Evolutionary conservation across 768 basidiomycete genomes (phyloP), one percentile per base, ranked within the genome.

Genomic region (Suillus lakei): DNA sequence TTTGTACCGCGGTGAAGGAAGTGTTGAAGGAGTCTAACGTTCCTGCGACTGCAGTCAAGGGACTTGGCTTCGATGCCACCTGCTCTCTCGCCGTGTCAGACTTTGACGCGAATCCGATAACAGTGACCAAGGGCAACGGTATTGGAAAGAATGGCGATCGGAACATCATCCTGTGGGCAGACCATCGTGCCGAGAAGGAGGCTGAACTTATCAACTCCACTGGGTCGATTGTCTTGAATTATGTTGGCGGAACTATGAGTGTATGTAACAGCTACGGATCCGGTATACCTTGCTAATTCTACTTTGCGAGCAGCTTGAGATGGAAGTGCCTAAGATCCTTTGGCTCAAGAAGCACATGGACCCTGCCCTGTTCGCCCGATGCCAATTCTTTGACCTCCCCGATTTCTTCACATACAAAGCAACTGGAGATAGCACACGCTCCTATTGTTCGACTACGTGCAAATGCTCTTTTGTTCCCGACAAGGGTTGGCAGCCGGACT

Each of bases 271-370:
- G 60, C 38, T 36, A 21, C 39, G 5, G 59, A 56, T 26, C 55
- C 39, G 21, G 46, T 53, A 15, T 46, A 60, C 60, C 56, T 26
- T 63, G 21, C 60, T 67, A 54, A 71, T 63, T 21, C 32, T 65
- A 56, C 51, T 18, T 38, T 53, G 50, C 46, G 55, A 46, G 34
- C 67, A 98, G 93, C 85, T 99, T 51, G 97, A 99, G 78, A 99
- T 99, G 98, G 97, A 98, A 78, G 88, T 98, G 50, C 97, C 97
- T 0, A 99, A 99, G 77, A 91, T 96, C 34, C 88, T 99, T 36
- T 99, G 98, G 98, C 85, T 99, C 44, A 98, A 97, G 77, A 90
- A 88, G 65, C 84, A 92, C 79, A 96, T 99, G 96, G 73, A 84
- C 2, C 74, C 86, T 0, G 79, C 84, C 16, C 82, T 81, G 15